Conservation (phyloP, 1,139 yeast genomes). For the Torulaspora globosa region DNA sequence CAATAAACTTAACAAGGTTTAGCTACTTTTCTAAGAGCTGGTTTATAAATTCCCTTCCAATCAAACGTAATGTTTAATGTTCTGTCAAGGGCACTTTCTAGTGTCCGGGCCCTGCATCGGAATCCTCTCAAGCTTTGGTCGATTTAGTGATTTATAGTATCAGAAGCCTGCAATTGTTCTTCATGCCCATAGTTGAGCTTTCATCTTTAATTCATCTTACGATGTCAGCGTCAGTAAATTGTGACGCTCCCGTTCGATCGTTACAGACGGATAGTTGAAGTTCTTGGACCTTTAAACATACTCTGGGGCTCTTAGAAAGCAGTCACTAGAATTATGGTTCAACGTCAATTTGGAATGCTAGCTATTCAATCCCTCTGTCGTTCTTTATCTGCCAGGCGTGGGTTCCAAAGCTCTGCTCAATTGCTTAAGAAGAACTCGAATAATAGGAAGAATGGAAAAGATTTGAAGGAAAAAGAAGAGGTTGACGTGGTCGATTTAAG, state of each 20-base stretch:
- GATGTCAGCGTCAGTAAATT: background rate
- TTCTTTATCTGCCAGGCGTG: constrained; percentile 3
- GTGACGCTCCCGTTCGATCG: background rate
- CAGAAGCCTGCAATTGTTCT: too few species aligned
- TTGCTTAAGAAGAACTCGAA: constrained; percentile 12
- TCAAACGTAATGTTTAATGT: constrained; percentile 2
- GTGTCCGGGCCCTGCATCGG: background rate
- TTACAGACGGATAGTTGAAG: background rate
- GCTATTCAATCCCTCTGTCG: constrained; percentile 2
- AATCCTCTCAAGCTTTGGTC: too few species aligned
- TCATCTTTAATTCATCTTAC: background rate
- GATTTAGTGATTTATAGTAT: too few species aligned
- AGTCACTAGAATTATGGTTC: background rate
- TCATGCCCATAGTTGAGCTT: too few species aligned
- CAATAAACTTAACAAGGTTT: background rate
- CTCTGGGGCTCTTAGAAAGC: background rate
- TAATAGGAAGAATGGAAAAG: constrained; percentile 16
- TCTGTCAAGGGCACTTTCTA: background rate
- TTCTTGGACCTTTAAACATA: background rate
- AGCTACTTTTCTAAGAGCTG: background rate
- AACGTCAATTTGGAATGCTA: constrained; percentile 3
- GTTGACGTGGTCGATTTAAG: constrained; percentile 39
- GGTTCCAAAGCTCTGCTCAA: constrained; percentile 5
- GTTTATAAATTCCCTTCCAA: constrained; percentile 1
- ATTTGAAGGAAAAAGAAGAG: constrained; percentile 26